Percentiles rank a stretch among this genome's conserved stretches.
These are phyloP conservation scores for Penicillium coprophilum DNA, from an alignment of 495 filamentous ascomycete species.

Conservation along the genomic window DNA sequence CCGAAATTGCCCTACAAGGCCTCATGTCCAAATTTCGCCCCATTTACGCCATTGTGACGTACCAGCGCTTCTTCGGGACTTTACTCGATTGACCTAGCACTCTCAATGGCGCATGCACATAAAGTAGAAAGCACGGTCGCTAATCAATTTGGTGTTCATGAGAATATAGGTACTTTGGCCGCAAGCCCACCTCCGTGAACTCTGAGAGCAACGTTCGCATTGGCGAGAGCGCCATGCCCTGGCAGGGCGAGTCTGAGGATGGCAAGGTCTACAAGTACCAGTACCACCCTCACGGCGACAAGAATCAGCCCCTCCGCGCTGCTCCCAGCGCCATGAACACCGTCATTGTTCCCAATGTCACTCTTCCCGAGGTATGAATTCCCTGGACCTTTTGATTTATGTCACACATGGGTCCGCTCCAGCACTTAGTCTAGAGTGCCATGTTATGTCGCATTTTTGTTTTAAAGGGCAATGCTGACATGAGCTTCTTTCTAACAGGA, in stretches of 20 bases:
- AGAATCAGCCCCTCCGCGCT: constrained; percentile 71
- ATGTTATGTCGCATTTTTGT: no score
- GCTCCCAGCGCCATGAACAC: constrained; percentile 93
- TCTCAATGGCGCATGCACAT: neutral
- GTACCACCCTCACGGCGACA: constrained; percentile 90
- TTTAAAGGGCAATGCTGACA: constrained; percentile 13
- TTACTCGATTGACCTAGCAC: neutral
- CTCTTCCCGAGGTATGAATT: constrained; percentile 75
- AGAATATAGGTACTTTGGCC: constrained; percentile 57
- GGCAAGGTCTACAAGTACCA: constrained; percentile 73
- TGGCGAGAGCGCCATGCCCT: constrained; percentile 77
- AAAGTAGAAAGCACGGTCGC: constrained; percentile 9
- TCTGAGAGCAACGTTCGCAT: constrained; percentile 79
- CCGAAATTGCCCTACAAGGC: constrained; percentile 36
- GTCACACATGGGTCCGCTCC: neutral
- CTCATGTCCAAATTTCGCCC: constrained; percentile 11
- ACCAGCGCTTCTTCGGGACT: neutral
- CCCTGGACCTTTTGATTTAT: neutral
- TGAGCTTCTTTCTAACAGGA: constrained; percentile 48
- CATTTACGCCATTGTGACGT: constrained; percentile 18
- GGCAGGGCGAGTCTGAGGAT: constrained; percentile 64
- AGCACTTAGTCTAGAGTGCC: neutral
- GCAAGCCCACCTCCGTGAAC: constrained; percentile 78
- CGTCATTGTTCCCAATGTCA: constrained; percentile 89
- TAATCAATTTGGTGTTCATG: constrained; percentile 13